Evolutionary conservation across 2,329 filamentous ascomycete species (phyloP), one percentile per base, ranked within the genome.

Genomic region (Pseudogymnoascus sp.): DNA sequence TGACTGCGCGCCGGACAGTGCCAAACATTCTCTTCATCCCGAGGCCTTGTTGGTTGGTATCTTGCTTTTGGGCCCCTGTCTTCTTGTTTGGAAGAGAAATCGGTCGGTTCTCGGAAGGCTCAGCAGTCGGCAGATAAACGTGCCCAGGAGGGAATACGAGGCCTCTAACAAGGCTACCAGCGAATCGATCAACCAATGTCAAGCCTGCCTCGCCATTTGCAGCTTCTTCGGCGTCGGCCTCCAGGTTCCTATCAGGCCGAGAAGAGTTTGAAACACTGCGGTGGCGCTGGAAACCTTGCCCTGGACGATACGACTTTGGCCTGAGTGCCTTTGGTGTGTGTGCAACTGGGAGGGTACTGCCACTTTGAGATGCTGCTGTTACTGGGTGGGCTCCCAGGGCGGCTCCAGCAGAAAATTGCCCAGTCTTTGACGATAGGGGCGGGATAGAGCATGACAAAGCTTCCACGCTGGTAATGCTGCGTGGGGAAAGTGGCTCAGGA

Each of bases 21-120:
- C 92, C 90, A 60, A 99, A 82, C 0, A 97, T 83, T 69, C 87
- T 95, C 74, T 88, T 93, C 82, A 97, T 90, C 2, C 90, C 91
- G 34, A 89, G 88, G 56, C 84, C 82, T 8, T 83, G 86, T 82
- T 87, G 85, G 62, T 83, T 84, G 12, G 83, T 84, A 1, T 78
- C 78, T 25, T 76, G 76, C 67, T 82, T 86, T 59, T 79, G 77
- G 43, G 71, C 69, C 6, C 69, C 63, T 14, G 78, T 71, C 9
- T 69, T 66, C 2, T 73, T 69, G 21, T 74, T 75, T 6, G 80
- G 82, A 8, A 84, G 67, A 0, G 83, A 84, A 0, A 82, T 87
- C 60, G 84, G 78, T 49, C 83, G 77, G 59, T 79, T 77, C 3
- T 80, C 80, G 59, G 78, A 79, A 5, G 83, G 80, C 5, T 83